Conservation (phyloP, 345 rosid species). For the Conringia planisiliqua region DNA sequence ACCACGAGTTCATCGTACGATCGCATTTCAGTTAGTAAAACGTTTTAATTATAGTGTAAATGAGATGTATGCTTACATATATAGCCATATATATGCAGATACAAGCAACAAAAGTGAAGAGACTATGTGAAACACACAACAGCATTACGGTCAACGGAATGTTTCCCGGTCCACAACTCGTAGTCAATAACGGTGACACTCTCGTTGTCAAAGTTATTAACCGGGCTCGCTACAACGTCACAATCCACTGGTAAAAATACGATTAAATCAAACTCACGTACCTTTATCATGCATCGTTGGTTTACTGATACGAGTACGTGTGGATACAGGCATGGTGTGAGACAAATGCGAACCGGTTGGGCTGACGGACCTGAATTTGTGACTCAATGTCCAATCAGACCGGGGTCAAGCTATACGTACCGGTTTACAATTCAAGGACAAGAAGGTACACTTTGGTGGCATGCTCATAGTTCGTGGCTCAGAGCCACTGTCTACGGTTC, state of each 20-base stretch:
- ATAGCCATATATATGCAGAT: constrained; percentile 39
- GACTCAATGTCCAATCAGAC: constrained; percentile 93
- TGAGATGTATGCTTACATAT: background rate
- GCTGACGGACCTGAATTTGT: constrained; percentile 96
- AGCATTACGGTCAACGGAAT: constrained; percentile 87
- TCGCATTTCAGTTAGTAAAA: background rate
- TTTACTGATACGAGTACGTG: background rate
- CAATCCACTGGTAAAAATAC: constrained; percentile 75
- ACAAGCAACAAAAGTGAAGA: constrained; percentile 82
- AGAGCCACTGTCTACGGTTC: constrained; percentile 96
- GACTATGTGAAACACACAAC: constrained; percentile 83
- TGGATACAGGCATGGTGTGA: constrained; percentile 70
- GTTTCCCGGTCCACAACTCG: constrained; percentile 89
- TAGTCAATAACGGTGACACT: constrained; percentile 72
- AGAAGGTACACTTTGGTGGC: constrained; percentile 99
- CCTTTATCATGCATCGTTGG: background rate
- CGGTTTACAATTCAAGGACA: constrained; percentile 86
- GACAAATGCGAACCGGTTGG: constrained; percentile 92
- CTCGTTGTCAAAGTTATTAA: constrained; percentile 67
- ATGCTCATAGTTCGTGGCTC: constrained; percentile 98
- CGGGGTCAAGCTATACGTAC: constrained; percentile 83
- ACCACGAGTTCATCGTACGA: constrained; percentile 76
- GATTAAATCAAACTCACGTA: background rate
- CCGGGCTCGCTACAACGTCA: constrained; percentile 65
- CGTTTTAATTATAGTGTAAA: background rate